phyloP scores from a whole-genome alignment of 345 rosid species.

The Citrus reticulata region DNA sequence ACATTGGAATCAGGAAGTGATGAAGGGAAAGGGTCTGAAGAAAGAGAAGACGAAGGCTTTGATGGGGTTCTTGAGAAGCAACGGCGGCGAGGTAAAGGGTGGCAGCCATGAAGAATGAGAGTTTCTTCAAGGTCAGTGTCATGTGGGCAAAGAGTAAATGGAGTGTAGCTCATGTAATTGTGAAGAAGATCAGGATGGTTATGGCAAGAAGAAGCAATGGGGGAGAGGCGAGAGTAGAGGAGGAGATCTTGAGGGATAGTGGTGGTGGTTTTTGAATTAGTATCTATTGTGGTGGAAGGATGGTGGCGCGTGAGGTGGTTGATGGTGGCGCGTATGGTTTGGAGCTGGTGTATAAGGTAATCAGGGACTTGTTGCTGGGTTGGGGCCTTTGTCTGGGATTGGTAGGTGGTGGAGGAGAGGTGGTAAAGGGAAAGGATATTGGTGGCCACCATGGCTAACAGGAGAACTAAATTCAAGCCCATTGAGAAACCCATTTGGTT shows the following conservation, averaged over 20 bases:
- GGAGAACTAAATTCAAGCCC: constrained; percentile 78
- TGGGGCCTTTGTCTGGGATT: constrained; percentile 58
- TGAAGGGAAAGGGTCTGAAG: constrained; percentile 48
- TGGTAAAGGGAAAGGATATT: constrained; percentile 95
- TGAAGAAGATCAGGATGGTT: constrained; percentile 85
- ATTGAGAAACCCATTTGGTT: constrained; percentile 73
- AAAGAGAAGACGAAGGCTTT: constrained; percentile 42
- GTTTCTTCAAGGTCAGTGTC: constrained; percentile 75
- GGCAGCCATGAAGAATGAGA: constrained; percentile 91
- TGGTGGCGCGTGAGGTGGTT: constrained; percentile 83
- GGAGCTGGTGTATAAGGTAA: constrained; percentile 78
- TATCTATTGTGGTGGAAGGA: constrained; percentile 28
- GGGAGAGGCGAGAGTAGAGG: constrained; percentile 67
- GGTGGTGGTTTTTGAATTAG: constrained; percentile 22
- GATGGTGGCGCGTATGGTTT: constrained; percentile 90
- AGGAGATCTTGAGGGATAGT: constrained; percentile 72
- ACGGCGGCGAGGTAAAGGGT: constrained; percentile 98
- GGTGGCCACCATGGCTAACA: constrained; percentile 94
- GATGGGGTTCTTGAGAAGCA: constrained; percentile 84
- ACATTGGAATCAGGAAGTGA: constrained; percentile 64
- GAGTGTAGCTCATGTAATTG: constrained; percentile 76
- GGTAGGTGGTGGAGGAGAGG: constrained; percentile 65
- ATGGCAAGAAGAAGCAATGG: constrained; percentile 89
- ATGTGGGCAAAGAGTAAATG: constrained; percentile 75
- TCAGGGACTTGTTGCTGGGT: constrained; percentile 58